Evolutionary conservation across 768 basidiomycete species (phyloP).

Genomic region (Psilocybe azurescens): DNA sequence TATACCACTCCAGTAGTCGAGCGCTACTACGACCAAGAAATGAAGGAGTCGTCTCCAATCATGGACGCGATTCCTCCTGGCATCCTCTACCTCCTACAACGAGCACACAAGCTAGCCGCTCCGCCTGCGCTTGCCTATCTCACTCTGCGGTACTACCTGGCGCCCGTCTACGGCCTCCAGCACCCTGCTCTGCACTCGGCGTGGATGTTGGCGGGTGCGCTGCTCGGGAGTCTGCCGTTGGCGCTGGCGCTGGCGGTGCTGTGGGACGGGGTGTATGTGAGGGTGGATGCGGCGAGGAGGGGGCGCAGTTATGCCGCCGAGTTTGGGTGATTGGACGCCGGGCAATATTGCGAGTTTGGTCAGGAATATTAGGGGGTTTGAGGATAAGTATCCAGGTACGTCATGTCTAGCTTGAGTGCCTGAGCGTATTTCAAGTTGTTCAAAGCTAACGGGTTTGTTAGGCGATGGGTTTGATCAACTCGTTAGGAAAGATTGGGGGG

Average conservation of each 20-base stretch:
- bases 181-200: conserved; percentile 4
- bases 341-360: conserved; percentile 24
- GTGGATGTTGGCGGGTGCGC: conserved; percentile 16
- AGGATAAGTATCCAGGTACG: conserved; percentile 40
- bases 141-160: conserved; percentile 8
- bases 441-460: background rate
- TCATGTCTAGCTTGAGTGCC: conserved; percentile 17
- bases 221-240: conserved; percentile 24
- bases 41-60: background rate
- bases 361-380: conserved; percentile 20
- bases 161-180: background rate
- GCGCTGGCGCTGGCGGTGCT: conserved; percentile 20
- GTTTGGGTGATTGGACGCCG: conserved; percentile 20
- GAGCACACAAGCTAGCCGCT: conserved; percentile 22
- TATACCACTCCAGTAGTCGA: too few species aligned
- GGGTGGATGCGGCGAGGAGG: conserved; percentile 22
- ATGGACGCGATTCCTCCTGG: conserved; percentile 29
- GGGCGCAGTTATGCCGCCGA: conserved; percentile 27
- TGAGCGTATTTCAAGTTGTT: too few species aligned
- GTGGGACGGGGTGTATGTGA: conserved; percentile 18
- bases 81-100: conserved; percentile 27
- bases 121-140: conserved; percentile 26
- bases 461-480: conserved; percentile 23
- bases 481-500: conserved; percentile 1
- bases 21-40: too few species aligned